phyloP scores from a whole-genome alignment of 192 early-diverging fungal species.

The Umbelopsis sp. region DNA sequence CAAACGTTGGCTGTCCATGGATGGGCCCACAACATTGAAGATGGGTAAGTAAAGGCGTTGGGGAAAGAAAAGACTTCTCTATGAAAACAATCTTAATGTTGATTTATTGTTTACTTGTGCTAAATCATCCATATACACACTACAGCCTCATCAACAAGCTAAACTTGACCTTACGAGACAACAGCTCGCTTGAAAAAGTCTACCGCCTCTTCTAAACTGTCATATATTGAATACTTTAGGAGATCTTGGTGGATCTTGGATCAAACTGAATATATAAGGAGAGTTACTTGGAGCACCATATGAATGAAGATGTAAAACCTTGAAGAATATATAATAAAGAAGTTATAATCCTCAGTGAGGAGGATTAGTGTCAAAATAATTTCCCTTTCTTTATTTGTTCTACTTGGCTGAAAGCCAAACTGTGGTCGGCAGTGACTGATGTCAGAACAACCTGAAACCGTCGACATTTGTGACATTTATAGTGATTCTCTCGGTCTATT shows the following conservation, averaged over 20 bases:
- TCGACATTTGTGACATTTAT: constrained; percentile 1
- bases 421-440: background rate
- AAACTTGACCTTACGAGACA: constrained; percentile 3
- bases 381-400: too few relatives aligned
- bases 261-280: too few relatives aligned
- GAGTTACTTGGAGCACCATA: too few relatives aligned
- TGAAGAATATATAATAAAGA: too few relatives aligned
- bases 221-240: too few relatives aligned
- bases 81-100: constrained; percentile 30
- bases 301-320: too few relatives aligned
- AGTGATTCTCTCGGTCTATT: background rate
- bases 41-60: constrained; percentile 35
- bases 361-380: too few relatives aligned
- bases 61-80: background rate
- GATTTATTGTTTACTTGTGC: constrained; percentile 24
- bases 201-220: constrained; percentile 10
- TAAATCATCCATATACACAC: background rate
- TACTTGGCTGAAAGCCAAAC: too few relatives aligned
- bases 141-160: constrained; percentile 18
- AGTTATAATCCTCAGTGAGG: too few relatives aligned
- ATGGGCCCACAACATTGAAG: constrained; percentile 70
- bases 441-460: background rate
- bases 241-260: too few relatives aligned
- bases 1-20: constrained; percentile 73
- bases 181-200: constrained; percentile 9